phyloP scores from a whole-genome alignment of 805 yeast species.

The Candida sonorensis region DNA sequence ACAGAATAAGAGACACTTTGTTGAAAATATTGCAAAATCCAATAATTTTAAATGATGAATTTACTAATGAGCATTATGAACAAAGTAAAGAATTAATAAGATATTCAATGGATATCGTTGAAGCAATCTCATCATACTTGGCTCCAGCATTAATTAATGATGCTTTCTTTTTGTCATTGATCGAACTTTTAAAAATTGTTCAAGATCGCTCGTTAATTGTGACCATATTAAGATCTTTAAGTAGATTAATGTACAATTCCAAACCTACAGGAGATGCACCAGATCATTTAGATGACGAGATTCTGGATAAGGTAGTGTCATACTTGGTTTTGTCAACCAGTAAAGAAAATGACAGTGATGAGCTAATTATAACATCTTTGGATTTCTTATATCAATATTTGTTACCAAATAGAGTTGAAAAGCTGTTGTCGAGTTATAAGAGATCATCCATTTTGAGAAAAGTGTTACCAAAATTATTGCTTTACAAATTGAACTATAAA shows the following conservation, averaged over 20 bases:
- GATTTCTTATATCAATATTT: slow-evolving; percentile 80
- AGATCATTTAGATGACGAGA: slow-evolving; percentile 36
- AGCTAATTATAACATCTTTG: slow-evolving; percentile 62
- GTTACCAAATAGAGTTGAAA: slow-evolving; percentile 52
- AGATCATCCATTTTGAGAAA: slow-evolving; percentile 48
- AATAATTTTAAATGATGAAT: slow-evolving; percentile 19
- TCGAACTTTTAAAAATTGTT: slow-evolving; percentile 41
- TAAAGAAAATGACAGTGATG: slow-evolving; percentile 46
- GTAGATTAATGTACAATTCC: slow-evolving; percentile 69
- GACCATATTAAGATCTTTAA: slow-evolving; percentile 65
- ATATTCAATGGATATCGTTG: slow-evolving; percentile 73
- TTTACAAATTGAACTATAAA: slow-evolving; percentile 36
- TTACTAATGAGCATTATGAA: slow-evolving; percentile 23
- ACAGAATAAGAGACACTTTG: slow-evolving; percentile 29
- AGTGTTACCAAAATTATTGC: slow-evolving; percentile 56
- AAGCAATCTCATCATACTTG: slow-evolving; percentile 75
- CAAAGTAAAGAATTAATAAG: slow-evolving; percentile 52
- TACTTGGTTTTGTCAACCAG: slow-evolving; percentile 42
- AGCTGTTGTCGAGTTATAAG: slow-evolving; percentile 38
- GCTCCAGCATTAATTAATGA: slow-evolving; percentile 71
- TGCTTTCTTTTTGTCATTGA: slow-evolving; percentile 51
- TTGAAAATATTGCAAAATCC: slow-evolving; percentile 38
- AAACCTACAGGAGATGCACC: slow-evolving; percentile 35
- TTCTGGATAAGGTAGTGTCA: slow-evolving; percentile 50
- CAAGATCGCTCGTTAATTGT: slow-evolving; percentile 67